phyloP scores from a whole-genome alignment of 2,329 filamentous ascomycete genomes.

The Exophiala phaeomuriformis region DNA sequence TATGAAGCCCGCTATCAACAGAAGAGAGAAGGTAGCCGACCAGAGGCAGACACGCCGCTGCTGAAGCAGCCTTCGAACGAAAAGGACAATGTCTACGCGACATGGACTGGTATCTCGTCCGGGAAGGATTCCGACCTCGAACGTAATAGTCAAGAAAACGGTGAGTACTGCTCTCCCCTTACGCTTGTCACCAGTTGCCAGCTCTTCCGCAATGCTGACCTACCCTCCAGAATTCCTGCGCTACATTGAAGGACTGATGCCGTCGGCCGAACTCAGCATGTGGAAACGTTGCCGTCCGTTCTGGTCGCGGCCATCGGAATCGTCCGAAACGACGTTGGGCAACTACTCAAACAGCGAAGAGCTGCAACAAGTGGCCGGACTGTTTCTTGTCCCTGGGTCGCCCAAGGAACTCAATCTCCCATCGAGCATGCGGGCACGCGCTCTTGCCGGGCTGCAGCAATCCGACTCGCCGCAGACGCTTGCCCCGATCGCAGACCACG shows the following conservation, averaged over 20 bases:
- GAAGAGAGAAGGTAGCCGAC: not conserved
- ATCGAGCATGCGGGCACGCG: slow-evolving; percentile 7
- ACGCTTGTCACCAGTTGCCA: not conserved
- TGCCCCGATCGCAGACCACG: slow-evolving; percentile 14
- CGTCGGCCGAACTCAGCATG: slow-evolving; percentile 1
- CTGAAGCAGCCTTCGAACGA: slow-evolving; percentile 3
- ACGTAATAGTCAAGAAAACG: slow-evolving; percentile 1
- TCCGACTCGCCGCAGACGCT: slow-evolving; percentile 8
- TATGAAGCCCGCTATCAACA: slow-evolving; percentile 14
- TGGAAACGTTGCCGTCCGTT: slow-evolving; percentile 7
- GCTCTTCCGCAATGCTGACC: slow-evolving; percentile 5
- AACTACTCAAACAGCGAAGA: slow-evolving; percentile 8
- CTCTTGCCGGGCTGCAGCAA: slow-evolving; percentile 4
- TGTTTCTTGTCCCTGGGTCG: slow-evolving; percentile 10
- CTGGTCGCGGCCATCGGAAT: slow-evolving; percentile 2
- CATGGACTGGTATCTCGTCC: not conserved
- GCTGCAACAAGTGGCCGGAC: slow-evolving; percentile 3
- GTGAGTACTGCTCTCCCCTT: not conserved
- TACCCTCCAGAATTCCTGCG: slow-evolving; percentile 5
- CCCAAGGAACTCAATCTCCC: slow-evolving; percentile 18
- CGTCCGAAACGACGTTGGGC: not conserved
- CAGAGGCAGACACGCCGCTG: slow-evolving; percentile 1
- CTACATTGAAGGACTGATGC: slow-evolving; percentile 9
- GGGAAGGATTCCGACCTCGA: not conserved
- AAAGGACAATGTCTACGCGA: slow-evolving; percentile 1